Conservation (phyloP, 768 basidiomycete genomes). For the Kwoniella dendrophila region DNA sequence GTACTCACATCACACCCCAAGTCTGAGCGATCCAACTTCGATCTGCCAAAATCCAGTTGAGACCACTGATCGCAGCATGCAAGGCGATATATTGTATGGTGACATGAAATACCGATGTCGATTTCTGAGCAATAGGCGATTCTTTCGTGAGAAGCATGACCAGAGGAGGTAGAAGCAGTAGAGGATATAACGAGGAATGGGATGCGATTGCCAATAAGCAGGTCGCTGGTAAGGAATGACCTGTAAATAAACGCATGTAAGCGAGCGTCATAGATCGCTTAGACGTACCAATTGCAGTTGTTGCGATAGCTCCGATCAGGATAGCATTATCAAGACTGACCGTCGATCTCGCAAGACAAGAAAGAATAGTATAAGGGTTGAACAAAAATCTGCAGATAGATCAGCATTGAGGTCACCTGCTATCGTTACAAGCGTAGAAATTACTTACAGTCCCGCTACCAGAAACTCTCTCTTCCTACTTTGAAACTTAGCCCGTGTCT, state of each 20-base stretch:
- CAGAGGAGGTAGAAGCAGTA: slow-evolving; percentile 69
- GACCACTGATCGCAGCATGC: slow-evolving; percentile 42
- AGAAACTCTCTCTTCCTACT: slow-evolving; percentile 61
- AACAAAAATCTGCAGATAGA: slow-evolving; percentile 69
- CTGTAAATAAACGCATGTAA: slow-evolving; percentile 56
- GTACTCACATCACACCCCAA: slow-evolving; percentile 78
- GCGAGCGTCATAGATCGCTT: neutral
- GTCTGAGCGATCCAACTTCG: slow-evolving; percentile 73
- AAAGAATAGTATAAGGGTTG: slow-evolving; percentile 83
- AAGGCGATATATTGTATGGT: neutral
- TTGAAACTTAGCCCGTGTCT: slow-evolving; percentile 62
- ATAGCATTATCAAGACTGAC: slow-evolving; percentile 79
- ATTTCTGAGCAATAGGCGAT: neutral
- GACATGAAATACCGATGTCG: neutral
- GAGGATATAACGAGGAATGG: slow-evolving; percentile 72
- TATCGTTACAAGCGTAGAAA: neutral
- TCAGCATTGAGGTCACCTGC: slow-evolving; percentile 8
- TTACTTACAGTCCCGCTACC: slow-evolving; percentile 68
- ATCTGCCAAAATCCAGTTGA: slow-evolving; percentile 66
- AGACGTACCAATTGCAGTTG: slow-evolving; percentile 67
- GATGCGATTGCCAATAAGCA: slow-evolving; percentile 71
- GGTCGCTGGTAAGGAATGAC: slow-evolving; percentile 64
- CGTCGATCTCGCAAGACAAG: slow-evolving; percentile 78
- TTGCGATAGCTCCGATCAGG: slow-evolving; percentile 68
- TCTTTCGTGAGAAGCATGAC: slow-evolving; percentile 65